These are phyloP conservation scores for Primulina tabacum DNA, from an alignment of 257 asterid species.

Conservation along the genomic window DNA sequence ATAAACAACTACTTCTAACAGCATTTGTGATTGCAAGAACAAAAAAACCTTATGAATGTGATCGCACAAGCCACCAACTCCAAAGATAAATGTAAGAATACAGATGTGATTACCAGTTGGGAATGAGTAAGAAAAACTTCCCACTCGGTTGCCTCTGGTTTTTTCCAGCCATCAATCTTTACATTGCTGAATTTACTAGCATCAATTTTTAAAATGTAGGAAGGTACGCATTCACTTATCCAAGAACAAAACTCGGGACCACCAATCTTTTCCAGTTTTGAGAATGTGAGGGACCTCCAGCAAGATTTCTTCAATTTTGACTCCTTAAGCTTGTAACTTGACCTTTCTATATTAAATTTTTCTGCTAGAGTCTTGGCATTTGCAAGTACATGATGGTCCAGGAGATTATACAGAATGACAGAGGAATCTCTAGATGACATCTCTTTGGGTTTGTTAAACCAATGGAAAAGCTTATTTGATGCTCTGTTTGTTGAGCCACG, in stretches of 20 bases:
- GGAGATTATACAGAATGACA: conserved; percentile 48
- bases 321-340: conserved; percentile 36
- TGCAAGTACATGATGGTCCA: conserved; percentile 59
- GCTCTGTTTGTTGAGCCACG: conserved; percentile 30
- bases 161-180: conserved; percentile 68
- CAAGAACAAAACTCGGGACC: conserved; percentile 78
- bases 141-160: conserved; percentile 42
- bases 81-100: background rate
- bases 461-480: conserved; percentile 37
- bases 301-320: conserved; percentile 41
- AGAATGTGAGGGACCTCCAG: conserved; percentile 52
- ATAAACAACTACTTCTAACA: conserved; percentile 14
- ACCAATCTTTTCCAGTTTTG: conserved; percentile 67
- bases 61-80: conserved; percentile 13
- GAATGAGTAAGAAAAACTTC: conserved; percentile 75
- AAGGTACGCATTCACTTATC: conserved; percentile 70
- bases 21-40: background rate
- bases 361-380: conserved; percentile 47
- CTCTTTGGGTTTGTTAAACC: conserved; percentile 47
- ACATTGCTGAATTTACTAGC: conserved; percentile 42
- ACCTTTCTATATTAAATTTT: conserved; percentile 50
- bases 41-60: background rate
- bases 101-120: conserved; percentile 62
- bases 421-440: conserved; percentile 63
- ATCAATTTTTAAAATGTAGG: conserved; percentile 64